Base-by-base conservation (phyloP, 2,329 filamentous ascomycete genomes). In the Talaromyces islandicus region DNA sequence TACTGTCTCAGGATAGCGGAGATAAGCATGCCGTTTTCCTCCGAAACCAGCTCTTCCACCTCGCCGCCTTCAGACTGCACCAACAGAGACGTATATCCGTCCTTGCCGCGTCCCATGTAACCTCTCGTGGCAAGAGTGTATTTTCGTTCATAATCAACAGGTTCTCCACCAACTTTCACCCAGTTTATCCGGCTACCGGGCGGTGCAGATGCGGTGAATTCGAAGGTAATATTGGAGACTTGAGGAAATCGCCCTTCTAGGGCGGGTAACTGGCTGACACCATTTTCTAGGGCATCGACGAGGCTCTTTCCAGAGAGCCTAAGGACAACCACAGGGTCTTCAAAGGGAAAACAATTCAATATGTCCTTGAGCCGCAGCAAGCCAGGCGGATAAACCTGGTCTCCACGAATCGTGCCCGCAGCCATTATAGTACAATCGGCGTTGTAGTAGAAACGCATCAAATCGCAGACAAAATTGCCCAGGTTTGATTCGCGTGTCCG, bases 311-410 rank as follows among this genome's bases (percentile, higher is more conserved):
- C 92, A 0, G 79, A 85, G 4, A 91, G 81, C 35, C 83, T 84
- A 62, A 96, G 79, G 4, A 95, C 85, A 0, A 96, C 88, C 1
- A 92, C 89, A 0, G 92, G 91, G 64, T 96, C 92, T 70, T 96
- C 92, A 67, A 97, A 96, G 0, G 92, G 92, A 66, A 96, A 96
- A 69, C 91, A 96, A 56, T 90, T 89, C 60, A 92, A 84, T n/a
- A 95, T 85, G 68, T 95, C 91, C 68, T 90, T 90, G 61, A 96
- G 77, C 25, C 87, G 81, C 7, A 96, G 77, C 0, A 92, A 80
- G 0, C 92, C 92, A 0, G 91, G 90, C 0, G 91, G 86, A 67
- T 96, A 96, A 32, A 96, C 87, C 72, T 94, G 90, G 69, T 96
- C 92, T 1, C 91, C 92, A 14, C 92, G 85, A 57, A 96, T 91